Evolutionary conservation across 345 rosid species (phyloP).

Genomic region (Cardiospermum halicacabum): DNA sequence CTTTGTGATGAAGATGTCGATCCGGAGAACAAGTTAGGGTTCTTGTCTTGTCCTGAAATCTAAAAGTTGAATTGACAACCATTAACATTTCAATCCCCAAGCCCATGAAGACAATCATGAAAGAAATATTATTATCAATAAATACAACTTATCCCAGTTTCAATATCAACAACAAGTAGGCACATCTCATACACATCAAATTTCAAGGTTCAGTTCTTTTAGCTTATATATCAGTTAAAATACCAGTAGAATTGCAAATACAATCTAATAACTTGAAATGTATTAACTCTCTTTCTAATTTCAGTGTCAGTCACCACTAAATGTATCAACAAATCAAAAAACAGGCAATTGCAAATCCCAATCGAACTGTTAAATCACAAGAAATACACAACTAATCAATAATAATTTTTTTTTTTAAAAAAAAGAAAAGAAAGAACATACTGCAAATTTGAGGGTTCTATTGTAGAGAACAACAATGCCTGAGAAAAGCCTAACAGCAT

Average conservation of each 20-base stretch:
- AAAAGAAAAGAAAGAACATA: conserved; percentile 19
- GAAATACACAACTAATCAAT: not conserved
- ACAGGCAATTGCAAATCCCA: no score
- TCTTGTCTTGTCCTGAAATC: conserved; percentile 89
- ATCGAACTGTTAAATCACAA: not conserved
- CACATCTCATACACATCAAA: no score
- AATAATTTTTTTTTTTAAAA: not conserved
- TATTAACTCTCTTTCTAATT: not conserved
- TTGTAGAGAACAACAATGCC: conserved; percentile 84
- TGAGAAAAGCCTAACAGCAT: conserved; percentile 87
- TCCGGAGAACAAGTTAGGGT: conserved; percentile 22
- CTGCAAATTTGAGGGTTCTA: conserved; percentile 73
- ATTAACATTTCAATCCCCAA: not conserved
- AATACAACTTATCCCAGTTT: not conserved
- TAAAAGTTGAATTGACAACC: conserved; percentile 16
- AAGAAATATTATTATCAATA: not conserved
- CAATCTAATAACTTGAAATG: not conserved
- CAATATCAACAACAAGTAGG: not conserved
- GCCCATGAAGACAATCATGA: not conserved
- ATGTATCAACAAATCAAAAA: not conserved
- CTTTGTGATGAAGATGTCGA: conserved; percentile 20
- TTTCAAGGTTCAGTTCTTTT: no score
- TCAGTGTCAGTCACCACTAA: not conserved
- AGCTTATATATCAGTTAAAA: no score
- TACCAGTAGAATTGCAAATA: no score